phyloP scores from a whole-genome alignment of 208 protist species.

The Wallacemonas rigidus region DNA sequence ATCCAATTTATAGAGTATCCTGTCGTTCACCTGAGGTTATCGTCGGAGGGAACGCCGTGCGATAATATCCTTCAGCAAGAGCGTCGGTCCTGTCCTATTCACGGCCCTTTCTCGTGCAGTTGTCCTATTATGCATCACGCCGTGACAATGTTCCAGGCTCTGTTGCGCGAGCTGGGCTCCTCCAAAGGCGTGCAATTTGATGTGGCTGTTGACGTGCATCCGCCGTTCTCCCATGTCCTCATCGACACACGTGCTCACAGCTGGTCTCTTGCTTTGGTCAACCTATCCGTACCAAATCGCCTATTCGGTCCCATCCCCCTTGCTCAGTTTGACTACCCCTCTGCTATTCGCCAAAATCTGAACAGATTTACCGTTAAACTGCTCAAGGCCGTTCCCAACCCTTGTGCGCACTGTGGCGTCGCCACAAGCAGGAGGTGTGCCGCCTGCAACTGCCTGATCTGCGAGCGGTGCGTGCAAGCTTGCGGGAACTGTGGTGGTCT shows the following conservation, averaged over 20 bases:
- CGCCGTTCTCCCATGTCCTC: constrained; percentile 22
- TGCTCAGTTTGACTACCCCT: constrained; percentile 17
- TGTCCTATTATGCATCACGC: constrained; percentile 49
- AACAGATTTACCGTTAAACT: constrained; percentile 50
- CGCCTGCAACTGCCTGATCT: constrained; percentile 39
- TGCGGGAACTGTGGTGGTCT: constrained; percentile 31
- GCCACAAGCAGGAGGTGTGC: constrained; percentile 21
- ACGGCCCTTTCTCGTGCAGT: constrained; percentile 63
- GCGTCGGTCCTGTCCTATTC: constrained; percentile 37
- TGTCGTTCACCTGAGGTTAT: constrained; percentile 31
- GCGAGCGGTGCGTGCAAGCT: constrained; percentile 26
- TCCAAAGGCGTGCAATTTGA: constrained; percentile 24
- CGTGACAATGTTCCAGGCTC: constrained; percentile 26
- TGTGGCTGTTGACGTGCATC: constrained; percentile 28
- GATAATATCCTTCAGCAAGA: constrained; percentile 18
- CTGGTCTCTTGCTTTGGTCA: constrained; percentile 26
- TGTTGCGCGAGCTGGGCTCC: constrained; percentile 45
- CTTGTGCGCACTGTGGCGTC: constrained; percentile 30
- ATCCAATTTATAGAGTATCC: constrained; percentile 24
- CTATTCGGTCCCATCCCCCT: constrained; percentile 34
- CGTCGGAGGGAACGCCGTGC: constrained; percentile 46
- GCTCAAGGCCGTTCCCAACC: constrained; percentile 56
- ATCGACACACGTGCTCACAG: constrained; percentile 27
- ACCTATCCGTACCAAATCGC: constrained; percentile 24
- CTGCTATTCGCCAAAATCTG: constrained; percentile 17